Evolutionary conservation across 352 stramenopile species (phyloP).

Genomic region (Phytophthora citrophthora): DNA sequence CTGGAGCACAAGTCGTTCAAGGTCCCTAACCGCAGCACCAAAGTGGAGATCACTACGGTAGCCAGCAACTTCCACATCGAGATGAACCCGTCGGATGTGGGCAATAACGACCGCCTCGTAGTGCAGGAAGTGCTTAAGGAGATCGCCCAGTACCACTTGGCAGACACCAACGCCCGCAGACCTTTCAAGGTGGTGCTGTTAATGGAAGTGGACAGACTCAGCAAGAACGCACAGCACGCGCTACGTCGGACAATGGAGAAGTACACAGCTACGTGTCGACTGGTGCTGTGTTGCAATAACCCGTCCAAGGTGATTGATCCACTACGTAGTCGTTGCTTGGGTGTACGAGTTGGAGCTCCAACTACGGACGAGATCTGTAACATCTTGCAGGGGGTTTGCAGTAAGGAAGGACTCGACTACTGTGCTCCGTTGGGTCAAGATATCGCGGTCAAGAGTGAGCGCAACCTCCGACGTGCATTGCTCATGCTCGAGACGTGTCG

Average conservation of each 20-base stretch:
- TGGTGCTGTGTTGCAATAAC: slow-evolving; percentile 98
- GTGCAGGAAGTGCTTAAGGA: slow-evolving; percentile 99
- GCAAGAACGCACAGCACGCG: slow-evolving; percentile 97
- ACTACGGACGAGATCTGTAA: slow-evolving; percentile 89
- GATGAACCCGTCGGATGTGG: slow-evolving; percentile 98
- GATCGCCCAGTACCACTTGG: slow-evolving; percentile 94
- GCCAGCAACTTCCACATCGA: slow-evolving; percentile 99
- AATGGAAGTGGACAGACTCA: slow-evolving; percentile 98
- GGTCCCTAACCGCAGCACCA: slow-evolving; percentile 80
- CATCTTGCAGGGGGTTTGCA: slow-evolving; percentile 91
- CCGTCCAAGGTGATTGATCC: slow-evolving; percentile 98
- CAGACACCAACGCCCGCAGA: slow-evolving; percentile 76
- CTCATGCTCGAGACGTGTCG: slow-evolving; percentile 98
- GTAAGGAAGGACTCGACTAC: slow-evolving; percentile 93
- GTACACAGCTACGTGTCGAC: slow-evolving; percentile 93
- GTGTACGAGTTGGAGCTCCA: slow-evolving; percentile 94
- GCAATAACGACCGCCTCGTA: slow-evolving; percentile 96
- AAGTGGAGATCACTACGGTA: slow-evolving; percentile 98
- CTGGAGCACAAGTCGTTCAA: slow-evolving; percentile 95
- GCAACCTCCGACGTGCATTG: slow-evolving; percentile 96
- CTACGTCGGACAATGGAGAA: slow-evolving; percentile 98
- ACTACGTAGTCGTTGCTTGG: slow-evolving; percentile 95
- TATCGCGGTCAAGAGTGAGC: slow-evolving; percentile 92
- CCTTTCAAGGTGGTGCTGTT: slow-evolving; percentile 96
- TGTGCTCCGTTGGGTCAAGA: slow-evolving; percentile 89